These are phyloP conservation scores for Apiotrichum brassicae DNA, from an alignment of 1,284 basidiomycete genomes.

Conservation along the genomic window DNA sequence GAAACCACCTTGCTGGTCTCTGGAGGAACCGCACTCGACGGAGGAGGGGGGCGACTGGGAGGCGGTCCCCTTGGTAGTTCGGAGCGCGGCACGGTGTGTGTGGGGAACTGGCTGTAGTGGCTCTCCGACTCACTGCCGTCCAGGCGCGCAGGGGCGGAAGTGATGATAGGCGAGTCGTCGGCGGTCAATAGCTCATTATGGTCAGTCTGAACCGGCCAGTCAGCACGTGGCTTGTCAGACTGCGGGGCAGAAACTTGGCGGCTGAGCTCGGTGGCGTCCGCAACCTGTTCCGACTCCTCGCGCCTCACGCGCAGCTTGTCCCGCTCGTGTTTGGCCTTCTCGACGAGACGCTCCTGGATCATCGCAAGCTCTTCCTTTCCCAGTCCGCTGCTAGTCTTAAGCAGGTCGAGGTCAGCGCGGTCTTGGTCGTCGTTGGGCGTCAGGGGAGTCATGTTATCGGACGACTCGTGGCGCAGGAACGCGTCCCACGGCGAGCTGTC, in stretches of 20 bases:
- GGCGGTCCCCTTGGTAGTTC: slow-evolving; percentile 14
- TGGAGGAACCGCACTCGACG: background rate
- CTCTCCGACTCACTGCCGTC: background rate
- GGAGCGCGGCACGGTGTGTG: slow-evolving; percentile 3
- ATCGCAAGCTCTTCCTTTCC: slow-evolving; percentile 30
- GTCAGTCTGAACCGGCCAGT: background rate
- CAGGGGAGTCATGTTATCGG: background rate
- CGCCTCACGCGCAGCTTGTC: slow-evolving; percentile 20
- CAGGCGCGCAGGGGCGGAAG: background rate
- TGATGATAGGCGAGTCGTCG: background rate
- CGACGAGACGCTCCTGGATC: slow-evolving; percentile 35
- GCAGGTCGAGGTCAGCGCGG: slow-evolving; percentile 16
- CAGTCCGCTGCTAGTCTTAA: slow-evolving; percentile 29
- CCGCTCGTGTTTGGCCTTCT: slow-evolving; percentile 34
- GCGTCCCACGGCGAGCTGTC: slow-evolving; percentile 10
- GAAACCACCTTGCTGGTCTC: background rate
- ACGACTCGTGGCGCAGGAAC: slow-evolving; percentile 1
- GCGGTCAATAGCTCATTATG: too few relatives aligned
- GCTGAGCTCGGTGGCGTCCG: too few relatives aligned
- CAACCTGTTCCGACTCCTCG: slow-evolving; percentile 1
- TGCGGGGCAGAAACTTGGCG: too few relatives aligned
- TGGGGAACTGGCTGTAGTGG: background rate
- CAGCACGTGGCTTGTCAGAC: too few relatives aligned
- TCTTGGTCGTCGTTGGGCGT: slow-evolving; percentile 11
- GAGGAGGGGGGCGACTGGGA: slow-evolving; percentile 9